Base-by-base conservation (phyloP, 176 grass and related monocot species). In the Oryza glaberrima region DNA sequence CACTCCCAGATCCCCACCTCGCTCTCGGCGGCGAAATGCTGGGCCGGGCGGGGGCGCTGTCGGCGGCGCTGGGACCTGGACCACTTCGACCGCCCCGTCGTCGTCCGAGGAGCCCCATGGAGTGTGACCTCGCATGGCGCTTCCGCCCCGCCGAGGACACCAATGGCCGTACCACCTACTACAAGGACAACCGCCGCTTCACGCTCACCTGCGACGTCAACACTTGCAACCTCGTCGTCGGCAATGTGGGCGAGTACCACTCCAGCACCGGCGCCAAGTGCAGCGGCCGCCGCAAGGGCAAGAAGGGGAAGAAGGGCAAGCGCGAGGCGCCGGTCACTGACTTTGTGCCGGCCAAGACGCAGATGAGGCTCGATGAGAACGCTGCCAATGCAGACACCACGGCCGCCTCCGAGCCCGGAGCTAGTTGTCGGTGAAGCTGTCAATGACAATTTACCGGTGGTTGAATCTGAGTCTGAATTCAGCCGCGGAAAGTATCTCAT, bases 141-240 rank as follows among this genome's bases (percentile, higher is more conserved):
- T 98, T 98, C 91, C 93, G 93, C 73, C 95, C 95, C 3, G 71
- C 81, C 1, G 86, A 89, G 20, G 93, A 94, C 63, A 81, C 87
- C 56, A 85, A 75, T 4, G 87, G 88, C 19, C 90, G 96, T 69
- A 65, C 89, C 73, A 93, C 93, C 0, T 90, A 93, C 71, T 98
- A 98, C 89, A 98, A 95, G 86, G 95, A 98, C 77, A 95, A 95
- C 91, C 95, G 95, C 69, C 95, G 95, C 2, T 98, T 98, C 88
- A 61, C 79, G 43, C 86, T 95, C 35, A 83, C 81, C 22, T 91
- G 87, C 9, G 80, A 88, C 68, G 34, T 87, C 87, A 86, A 91
- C 87, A 89, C 92, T 11, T 98, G 91, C 83, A 73, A 73, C 25
- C 84, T 90, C 46, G 80, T 88, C 13, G 87, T 98, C 32, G 74